Conservation (phyloP, 805 yeast species). For the Cyberlindnera mrakii region DNA sequence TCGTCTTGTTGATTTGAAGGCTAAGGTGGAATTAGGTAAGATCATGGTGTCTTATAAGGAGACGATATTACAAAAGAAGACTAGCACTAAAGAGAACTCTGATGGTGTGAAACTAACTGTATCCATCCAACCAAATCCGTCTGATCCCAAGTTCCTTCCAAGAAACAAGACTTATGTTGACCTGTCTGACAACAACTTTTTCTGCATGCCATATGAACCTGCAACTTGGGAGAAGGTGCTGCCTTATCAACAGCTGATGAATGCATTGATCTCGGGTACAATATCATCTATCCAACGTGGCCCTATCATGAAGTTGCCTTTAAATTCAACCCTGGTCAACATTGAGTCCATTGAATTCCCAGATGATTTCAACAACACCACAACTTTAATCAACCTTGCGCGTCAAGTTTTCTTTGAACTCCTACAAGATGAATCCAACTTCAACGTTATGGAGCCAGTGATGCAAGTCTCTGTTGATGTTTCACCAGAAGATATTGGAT, state of each 20-base stretch:
- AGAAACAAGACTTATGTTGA: constrained; percentile 22
- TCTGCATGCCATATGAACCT: constrained; percentile 27
- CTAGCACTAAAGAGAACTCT: constrained; percentile 12
- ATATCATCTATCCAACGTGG: constrained; percentile 61
- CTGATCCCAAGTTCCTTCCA: constrained; percentile 21
- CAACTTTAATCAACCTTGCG: constrained; percentile 38
- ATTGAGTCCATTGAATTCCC: constrained; percentile 48
- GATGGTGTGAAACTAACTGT: constrained; percentile 22
- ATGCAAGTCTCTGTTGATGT: constrained; percentile 72
- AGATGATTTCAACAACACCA: constrained; percentile 34
- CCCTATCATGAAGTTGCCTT: constrained; percentile 44
- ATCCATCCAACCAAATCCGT: constrained; percentile 29
- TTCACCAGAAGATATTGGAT: constrained; percentile 69
- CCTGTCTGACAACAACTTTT: constrained; percentile 29
- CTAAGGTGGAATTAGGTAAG: constrained; percentile 72
- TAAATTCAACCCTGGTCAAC: constrained; percentile 54
- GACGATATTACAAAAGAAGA: constrained; percentile 30
- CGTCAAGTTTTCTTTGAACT: constrained; percentile 40
- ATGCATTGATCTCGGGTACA: constrained; percentile 51
- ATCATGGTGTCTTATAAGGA: constrained; percentile 91
- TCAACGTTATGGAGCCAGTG: constrained; percentile 75
- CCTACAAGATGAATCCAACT: constrained; percentile 25
- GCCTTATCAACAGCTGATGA: constrained; percentile 44
- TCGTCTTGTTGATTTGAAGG: constrained; percentile 76
- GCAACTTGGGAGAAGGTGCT: constrained; percentile 32